Percentiles rank a stretch among this genome's conserved stretches.
Evolutionary conservation across 179 eudicot genomes (phyloP).

Genomic region (Spinacia oleracea): DNA sequence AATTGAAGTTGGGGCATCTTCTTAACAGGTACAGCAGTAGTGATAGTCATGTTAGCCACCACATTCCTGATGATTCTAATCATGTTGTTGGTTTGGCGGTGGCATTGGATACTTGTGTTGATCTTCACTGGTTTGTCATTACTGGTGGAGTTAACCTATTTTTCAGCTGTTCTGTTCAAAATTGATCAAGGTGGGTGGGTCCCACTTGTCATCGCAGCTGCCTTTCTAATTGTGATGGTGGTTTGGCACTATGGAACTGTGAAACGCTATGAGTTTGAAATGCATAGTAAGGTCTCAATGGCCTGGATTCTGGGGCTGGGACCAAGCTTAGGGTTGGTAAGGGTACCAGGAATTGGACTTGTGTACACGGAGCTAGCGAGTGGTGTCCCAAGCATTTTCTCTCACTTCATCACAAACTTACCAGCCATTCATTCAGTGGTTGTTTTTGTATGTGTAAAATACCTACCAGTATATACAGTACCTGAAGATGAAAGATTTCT

Average conservation of each 20-base stretch:
- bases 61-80: constrained; percentile 89
- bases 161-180: constrained; percentile 90
- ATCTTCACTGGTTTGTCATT: constrained; percentile 76
- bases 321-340: constrained; percentile 87
- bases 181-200: constrained; percentile 98
- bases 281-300: constrained; percentile 96
- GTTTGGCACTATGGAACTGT: constrained; percentile 94
- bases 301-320: constrained; percentile 96
- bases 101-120: constrained; percentile 85
- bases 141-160: constrained; percentile 72
- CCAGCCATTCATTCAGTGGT: constrained; percentile 95
- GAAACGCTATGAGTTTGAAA: constrained; percentile 84
- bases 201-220: constrained; percentile 86
- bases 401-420: constrained; percentile 91
- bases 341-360: constrained; percentile 95
- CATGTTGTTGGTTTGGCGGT: constrained; percentile 83
- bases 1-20: background rate
- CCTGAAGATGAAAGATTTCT: constrained; percentile 91
- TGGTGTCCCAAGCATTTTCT: constrained; percentile 93
- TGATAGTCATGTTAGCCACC: constrained; percentile 86
- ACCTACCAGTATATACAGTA: constrained; percentile 94
- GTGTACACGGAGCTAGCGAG: constrained; percentile 98
- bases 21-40: constrained; percentile 93
- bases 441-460: constrained; percentile 85
- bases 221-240: constrained; percentile 74